Conservation (phyloP, 2,329 filamentous ascomycete genomes). For the Hypoxylon sp. region DNA sequence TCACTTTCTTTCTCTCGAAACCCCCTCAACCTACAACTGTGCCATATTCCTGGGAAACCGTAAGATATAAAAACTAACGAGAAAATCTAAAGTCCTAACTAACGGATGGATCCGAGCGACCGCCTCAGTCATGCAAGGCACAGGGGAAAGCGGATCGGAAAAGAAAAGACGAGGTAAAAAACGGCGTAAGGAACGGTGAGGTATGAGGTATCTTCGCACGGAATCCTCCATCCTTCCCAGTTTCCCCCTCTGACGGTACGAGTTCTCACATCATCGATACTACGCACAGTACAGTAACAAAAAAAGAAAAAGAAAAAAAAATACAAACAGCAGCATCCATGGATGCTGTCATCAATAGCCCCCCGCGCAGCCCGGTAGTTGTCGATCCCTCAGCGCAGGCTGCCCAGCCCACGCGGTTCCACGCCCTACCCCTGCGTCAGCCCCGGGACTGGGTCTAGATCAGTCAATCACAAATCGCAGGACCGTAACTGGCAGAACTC, state of each 20-base stretch:
- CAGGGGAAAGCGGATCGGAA: constrained; percentile 40
- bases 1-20: constrained; percentile 24
- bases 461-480: constrained; percentile 22
- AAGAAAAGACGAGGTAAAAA: constrained; percentile 25
- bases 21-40: constrained; percentile 31
- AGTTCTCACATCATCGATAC: constrained; percentile 44
- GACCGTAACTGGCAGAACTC: not conserved
- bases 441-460: constrained; percentile 23
- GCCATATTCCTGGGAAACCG: constrained; percentile 30
- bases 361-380: constrained; percentile 37
- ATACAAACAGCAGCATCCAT: not conserved
- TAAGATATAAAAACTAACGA: constrained; percentile 39
- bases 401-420: constrained; percentile 37
- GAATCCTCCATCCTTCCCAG: constrained; percentile 39
- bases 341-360: constrained; percentile 22
- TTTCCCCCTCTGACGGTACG: constrained; percentile 6
- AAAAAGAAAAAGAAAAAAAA: constrained; percentile 12
- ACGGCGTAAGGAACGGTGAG: constrained; percentile 34
- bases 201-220: constrained; percentile 33
- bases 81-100: constrained; percentile 21
- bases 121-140: constrained; percentile 41
- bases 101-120: constrained; percentile 29
- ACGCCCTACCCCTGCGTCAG: constrained; percentile 42
- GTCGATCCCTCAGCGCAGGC: constrained; percentile 34
- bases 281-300: constrained; percentile 40